Conservation (phyloP, 768 basidiomycete species). For the Calocybe gangraenosa region DNA sequence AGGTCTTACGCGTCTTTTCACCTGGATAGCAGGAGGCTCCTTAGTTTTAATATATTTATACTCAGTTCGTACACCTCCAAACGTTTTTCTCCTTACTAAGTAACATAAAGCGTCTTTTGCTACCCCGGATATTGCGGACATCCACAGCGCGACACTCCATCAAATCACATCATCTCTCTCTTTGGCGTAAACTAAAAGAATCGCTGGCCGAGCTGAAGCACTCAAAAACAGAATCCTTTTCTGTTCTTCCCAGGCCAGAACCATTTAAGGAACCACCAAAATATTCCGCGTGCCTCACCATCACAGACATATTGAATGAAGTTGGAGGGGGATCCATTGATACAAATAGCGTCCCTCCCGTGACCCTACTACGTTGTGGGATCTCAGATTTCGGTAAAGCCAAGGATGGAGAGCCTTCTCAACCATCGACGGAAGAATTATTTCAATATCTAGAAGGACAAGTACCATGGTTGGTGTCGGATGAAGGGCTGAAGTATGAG, state of each 20-base stretch:
- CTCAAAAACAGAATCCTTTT: constrained; percentile 49
- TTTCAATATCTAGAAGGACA: constrained; percentile 55
- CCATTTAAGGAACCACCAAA: constrained; percentile 42
- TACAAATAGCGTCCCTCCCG: constrained; percentile 35
- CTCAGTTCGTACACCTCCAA: constrained; percentile 43
- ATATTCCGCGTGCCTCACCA: constrained; percentile 41
- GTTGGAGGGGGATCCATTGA: constrained; percentile 24
- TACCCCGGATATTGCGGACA: constrained; percentile 60
- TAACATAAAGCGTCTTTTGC: constrained; percentile 52
- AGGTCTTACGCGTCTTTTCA: constrained; percentile 54
- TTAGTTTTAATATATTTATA: constrained; percentile 57
- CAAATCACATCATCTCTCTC: constrained; percentile 52
- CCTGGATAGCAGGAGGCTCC: constrained; percentile 67
- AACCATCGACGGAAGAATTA: constrained; percentile 54
- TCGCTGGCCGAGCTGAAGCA: constrained; percentile 55
- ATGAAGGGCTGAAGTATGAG: constrained; percentile 50
- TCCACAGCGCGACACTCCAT: constrained; percentile 59
- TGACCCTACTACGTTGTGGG: constrained; percentile 62
- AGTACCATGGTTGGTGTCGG: constrained; percentile 52
- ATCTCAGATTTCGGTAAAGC: constrained; percentile 43
- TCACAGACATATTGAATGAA: constrained; percentile 37
- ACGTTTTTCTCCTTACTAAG: constrained; percentile 5
- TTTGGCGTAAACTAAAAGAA: constrained; percentile 49
- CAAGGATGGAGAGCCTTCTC: constrained; percentile 28
- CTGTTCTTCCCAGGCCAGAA: constrained; percentile 52